Percentiles rank a stretch among this genome's conserved stretches.
Conservation (phyloP, 2,329 filamentous ascomycete genomes). For the Aspergillus phoenicis region DNA sequence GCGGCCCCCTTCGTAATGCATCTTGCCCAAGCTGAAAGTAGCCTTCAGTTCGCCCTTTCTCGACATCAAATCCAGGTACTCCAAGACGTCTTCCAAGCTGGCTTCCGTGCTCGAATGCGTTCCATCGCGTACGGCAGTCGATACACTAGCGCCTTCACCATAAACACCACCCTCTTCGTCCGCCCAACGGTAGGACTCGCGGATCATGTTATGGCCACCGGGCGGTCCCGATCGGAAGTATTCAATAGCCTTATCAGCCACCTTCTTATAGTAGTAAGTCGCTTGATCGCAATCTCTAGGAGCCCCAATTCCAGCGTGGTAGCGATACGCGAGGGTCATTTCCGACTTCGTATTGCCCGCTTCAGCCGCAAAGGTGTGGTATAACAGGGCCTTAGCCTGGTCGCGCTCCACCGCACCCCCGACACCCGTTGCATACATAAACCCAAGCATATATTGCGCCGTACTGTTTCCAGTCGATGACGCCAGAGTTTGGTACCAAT, state of each 20-base stretch:
- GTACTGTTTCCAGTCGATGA: slow-evolving; percentile 80
- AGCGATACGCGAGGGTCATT: slow-evolving; percentile 89
- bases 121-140: slow-evolving; percentile 72
- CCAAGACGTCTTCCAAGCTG: slow-evolving; percentile 87
- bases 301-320: slow-evolving; percentile 82
- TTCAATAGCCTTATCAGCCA: slow-evolving; percentile 87
- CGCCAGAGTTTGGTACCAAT: slow-evolving; percentile 78
- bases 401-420: slow-evolving; percentile 78
- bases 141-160: slow-evolving; percentile 89
- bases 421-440: slow-evolving; percentile 94
- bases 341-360: slow-evolving; percentile 81
- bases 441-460: slow-evolving; percentile 91
- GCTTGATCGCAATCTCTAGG: slow-evolving; percentile 83
- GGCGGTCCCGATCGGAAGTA: slow-evolving; percentile 90
- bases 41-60: slow-evolving; percentile 87
- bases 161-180: slow-evolving; percentile 93
- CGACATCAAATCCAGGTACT: slow-evolving; percentile 88
- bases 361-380: slow-evolving; percentile 90
- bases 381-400: slow-evolving; percentile 87
- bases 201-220: slow-evolving; percentile 75
- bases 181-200: slow-evolving; percentile 80
- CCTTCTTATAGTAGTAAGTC: slow-evolving; percentile 84
- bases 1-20: slow-evolving; percentile 85
- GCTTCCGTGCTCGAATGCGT: slow-evolving; percentile 79
- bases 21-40: slow-evolving; percentile 79